phyloP scores from a whole-genome alignment of 1,284 basidiomycete genomes.

The Cutaneotrichosporon cyanovorans region DNA sequence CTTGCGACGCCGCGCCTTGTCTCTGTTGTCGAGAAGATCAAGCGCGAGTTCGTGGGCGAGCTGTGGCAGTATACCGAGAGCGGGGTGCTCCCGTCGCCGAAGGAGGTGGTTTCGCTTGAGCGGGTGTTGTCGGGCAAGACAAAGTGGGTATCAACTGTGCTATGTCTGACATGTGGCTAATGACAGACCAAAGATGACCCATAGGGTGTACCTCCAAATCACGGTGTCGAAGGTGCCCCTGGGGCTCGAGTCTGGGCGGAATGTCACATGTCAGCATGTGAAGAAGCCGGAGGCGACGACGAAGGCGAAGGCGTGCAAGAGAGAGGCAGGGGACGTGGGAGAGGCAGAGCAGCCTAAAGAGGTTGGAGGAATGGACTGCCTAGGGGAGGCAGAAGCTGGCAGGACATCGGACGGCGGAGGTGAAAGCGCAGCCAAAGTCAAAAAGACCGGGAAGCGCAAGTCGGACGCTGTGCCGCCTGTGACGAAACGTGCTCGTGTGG shows the following conservation, averaged over 20 bases:
- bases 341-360: not conserved
- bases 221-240: slow-evolving; percentile 56
- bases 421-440: not conserved
- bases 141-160: slow-evolving; percentile 50
- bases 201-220: slow-evolving; percentile 66
- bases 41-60: slow-evolving; percentile 57
- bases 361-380: too few species aligned
- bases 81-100: slow-evolving; percentile 49
- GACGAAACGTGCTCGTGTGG: not conserved
- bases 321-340: too few species aligned
- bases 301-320: not conserved
- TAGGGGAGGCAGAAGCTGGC: not conserved
- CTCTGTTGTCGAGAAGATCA: slow-evolving; percentile 73
- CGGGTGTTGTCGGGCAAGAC: slow-evolving; percentile 50
- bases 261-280: slow-evolving; percentile 25
- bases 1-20: slow-evolving; percentile 59
- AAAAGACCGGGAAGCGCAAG: slow-evolving; percentile 5
- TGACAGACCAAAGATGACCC: slow-evolving; percentile 56
- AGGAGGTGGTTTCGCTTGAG: slow-evolving; percentile 28
- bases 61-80: slow-evolving; percentile 75
- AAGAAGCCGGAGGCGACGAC: not conserved
- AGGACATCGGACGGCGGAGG: not conserved
- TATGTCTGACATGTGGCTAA: slow-evolving; percentile 2
- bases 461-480: not conserved
- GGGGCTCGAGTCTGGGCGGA: slow-evolving; percentile 37